A percentile compares a stretch with the other conserved stretches of the same genome.
These are phyloP conservation scores for Jaltomata sinuosa DNA, from an alignment of 257 asterid species.

Conservation along the genomic window DNA sequence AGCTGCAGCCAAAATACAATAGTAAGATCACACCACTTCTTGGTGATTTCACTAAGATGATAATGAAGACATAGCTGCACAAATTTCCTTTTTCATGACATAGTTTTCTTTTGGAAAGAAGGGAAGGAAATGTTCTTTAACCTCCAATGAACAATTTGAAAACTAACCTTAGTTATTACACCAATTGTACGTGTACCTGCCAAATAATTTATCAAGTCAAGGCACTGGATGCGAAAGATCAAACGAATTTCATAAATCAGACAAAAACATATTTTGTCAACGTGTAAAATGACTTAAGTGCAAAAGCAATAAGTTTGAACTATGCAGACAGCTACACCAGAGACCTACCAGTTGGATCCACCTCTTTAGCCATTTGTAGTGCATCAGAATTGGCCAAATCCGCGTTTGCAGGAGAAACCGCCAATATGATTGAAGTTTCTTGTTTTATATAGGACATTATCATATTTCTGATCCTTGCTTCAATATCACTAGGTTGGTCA, in stretches of 20 bases:
- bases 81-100: not conserved
- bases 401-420: slow-evolving; percentile 94
- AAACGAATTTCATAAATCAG: not conserved
- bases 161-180: slow-evolving; percentile 77
- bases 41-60: not conserved
- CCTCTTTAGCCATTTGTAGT: slow-evolving; percentile 90
- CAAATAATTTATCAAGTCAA: slow-evolving; percentile 1
- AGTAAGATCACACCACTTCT: not conserved
- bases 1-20: slow-evolving; percentile 43
- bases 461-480: slow-evolving; percentile 87
- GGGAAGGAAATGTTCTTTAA: not conserved
- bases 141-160: not conserved
- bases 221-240: not conserved
- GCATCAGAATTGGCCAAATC: slow-evolving; percentile 97
- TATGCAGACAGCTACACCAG: not conserved
- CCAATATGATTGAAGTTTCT: slow-evolving; percentile 70
- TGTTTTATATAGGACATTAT: slow-evolving; percentile 71
- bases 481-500: slow-evolving; percentile 95
- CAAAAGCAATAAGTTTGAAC: not conserved
- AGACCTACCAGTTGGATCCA: slow-evolving; percentile 79
- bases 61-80: not conserved
- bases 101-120: not conserved
- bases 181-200: slow-evolving; percentile 94
- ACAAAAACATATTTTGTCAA: not conserved
- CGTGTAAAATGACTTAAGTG: not conserved